Evolutionary conservation across 2,329 filamentous ascomycete species (phyloP).

Genomic region (Alternaria triticimaculans): DNA sequence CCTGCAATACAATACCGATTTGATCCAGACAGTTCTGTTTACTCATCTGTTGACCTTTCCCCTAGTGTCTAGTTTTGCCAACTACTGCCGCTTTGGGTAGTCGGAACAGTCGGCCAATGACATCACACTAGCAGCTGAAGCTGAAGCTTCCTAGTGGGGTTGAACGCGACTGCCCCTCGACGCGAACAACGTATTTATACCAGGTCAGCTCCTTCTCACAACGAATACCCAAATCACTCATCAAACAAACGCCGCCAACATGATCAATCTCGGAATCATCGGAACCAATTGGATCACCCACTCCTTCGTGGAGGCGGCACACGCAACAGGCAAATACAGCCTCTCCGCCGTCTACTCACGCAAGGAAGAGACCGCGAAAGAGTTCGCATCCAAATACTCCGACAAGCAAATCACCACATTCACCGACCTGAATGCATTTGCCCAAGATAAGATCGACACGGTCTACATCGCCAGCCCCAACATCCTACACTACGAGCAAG

Average conservation of each 20-base stretch:
- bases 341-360: slow-evolving; percentile 57
- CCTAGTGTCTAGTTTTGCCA: background rate
- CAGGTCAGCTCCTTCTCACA: background rate
- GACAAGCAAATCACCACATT: slow-evolving; percentile 42
- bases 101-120: slow-evolving; percentile 25
- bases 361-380: slow-evolving; percentile 50
- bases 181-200: background rate
- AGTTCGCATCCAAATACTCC: slow-evolving; percentile 53
- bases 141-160: slow-evolving; percentile 20
- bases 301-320: slow-evolving; percentile 54
- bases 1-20: slow-evolving; percentile 9
- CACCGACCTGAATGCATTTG: slow-evolving; percentile 51
- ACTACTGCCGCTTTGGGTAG: slow-evolving; percentile 18
- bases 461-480: slow-evolving; percentile 60
- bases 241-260: slow-evolving; percentile 14
- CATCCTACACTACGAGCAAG: slow-evolving; percentile 55
- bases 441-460: slow-evolving; percentile 49
- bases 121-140: slow-evolving; percentile 14
- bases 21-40: background rate
- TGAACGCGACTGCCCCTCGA: slow-evolving; percentile 13
- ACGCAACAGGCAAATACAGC: slow-evolving; percentile 53
- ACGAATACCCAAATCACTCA: background rate
- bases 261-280: slow-evolving; percentile 55
- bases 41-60: background rate
- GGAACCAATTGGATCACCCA: slow-evolving; percentile 60